Percentiles rank a stretch among this genome's conserved stretches.
These are phyloP conservation scores for Sporodiniella umbellata DNA, from an alignment of 371 early-diverging fungal species.

Conservation along the genomic window DNA sequence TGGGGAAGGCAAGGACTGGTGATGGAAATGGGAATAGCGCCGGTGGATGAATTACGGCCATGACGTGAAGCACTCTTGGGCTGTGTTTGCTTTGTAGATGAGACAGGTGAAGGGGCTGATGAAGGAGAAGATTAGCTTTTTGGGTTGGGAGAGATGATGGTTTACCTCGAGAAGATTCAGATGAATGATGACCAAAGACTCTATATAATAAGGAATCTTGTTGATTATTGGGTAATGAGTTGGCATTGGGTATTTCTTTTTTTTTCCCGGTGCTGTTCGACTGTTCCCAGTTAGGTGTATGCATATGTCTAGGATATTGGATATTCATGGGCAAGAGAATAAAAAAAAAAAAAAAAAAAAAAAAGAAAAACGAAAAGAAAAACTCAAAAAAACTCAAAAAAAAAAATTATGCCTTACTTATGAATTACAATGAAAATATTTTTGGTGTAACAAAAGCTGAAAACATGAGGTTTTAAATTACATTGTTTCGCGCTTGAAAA, in stretches of 20 bases:
- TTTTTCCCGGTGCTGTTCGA: slow-evolving; percentile 2
- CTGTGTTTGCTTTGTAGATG: slow-evolving; percentile 6
- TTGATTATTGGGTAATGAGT: slow-evolving; percentile 5
- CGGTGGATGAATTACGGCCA: slow-evolving; percentile 30
- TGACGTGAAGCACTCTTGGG: slow-evolving; percentile 27
- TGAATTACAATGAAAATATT: background rate
- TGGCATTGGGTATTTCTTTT: background rate
- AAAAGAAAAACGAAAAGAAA: background rate
- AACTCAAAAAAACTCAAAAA: too few species aligned
- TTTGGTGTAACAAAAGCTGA: slow-evolving; percentile 1
- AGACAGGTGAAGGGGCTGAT: slow-evolving; percentile 22
- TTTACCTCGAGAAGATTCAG: slow-evolving; percentile 38
- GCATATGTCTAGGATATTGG: slow-evolving; percentile 10
- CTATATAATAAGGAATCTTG: slow-evolving; percentile 34
- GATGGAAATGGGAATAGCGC: slow-evolving; percentile 15
- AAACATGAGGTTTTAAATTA: background rate
- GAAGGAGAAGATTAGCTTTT: background rate
- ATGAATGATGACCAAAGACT: slow-evolving; percentile 38
- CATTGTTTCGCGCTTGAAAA: background rate
- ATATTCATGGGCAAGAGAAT: slow-evolving; percentile 10
- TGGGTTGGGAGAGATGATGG: background rate
- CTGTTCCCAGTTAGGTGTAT: slow-evolving; percentile 12
- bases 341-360: background rate
- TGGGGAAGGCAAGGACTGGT: slow-evolving; percentile 1
- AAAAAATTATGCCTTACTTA: too few species aligned